Base-by-base conservation (phyloP, 2,329 filamentous ascomycete genomes). In the Ceratocystis huliohia region DNA sequence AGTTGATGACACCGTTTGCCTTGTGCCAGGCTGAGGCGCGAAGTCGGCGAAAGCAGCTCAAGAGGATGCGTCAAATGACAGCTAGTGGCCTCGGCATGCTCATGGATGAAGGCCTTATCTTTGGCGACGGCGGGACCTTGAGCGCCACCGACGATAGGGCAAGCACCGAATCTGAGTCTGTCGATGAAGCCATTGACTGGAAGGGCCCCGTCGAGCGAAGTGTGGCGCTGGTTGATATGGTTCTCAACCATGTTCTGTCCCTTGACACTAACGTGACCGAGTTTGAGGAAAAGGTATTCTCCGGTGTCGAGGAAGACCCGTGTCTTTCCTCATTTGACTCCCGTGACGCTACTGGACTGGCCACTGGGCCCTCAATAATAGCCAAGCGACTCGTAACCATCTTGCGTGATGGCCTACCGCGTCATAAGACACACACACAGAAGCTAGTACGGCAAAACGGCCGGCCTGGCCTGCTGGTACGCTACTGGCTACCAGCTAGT, bases 61-160 rank as follows among this genome's bases (percentile, higher is more conserved):
- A 83, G 72, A 84, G 84, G 71, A 79, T 96, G 69, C 84, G 88
- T 61, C 84, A 92, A 72, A 85, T 93, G 75, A 91, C 90, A 66
- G 90, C 93, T 1, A 92, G 89, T 72, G 89, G 90, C 1, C 80
- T 97, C 3, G 94, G 94, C 17, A 84, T 96, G 3, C 78, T 99
- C 30, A 86, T 96, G 70, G 90, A 93, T 66, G 91, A 96, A 73
- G 91, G 89, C 2, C 78, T 96, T 61, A 85, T 84, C 63, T 85
- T 89, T 70, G 83, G 86, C 50, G 53, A 25, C 22, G 28, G 53
- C 6, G n/a, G 20, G 3, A 25, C 17, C 5, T 20, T 22, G 2
- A 56, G 25, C 30, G 25, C 50, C 20, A 56, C 20, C 50, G 78
- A 80, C 64, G 77, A 77, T 20, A 77, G 79, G 44, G 37, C 37